Evolutionary conservation across 2,329 filamentous ascomycete genomes (phyloP), one percentile per base, ranked within the genome.

Genomic region (Cytospora piceicola): DNA sequence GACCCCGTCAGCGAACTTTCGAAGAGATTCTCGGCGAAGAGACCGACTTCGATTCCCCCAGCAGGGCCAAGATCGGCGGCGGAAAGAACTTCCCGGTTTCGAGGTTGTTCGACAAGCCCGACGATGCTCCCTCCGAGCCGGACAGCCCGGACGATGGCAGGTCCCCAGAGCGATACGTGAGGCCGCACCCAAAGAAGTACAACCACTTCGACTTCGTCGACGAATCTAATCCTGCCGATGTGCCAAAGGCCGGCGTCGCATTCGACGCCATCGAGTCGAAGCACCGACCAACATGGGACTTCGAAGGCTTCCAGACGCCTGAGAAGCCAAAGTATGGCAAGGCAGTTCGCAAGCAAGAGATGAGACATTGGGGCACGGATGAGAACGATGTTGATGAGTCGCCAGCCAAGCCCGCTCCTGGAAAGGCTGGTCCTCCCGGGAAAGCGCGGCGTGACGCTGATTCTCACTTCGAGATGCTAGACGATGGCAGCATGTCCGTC

Each of bases 301-400:
- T 98, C 77, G 87, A 92, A 68, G 93, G 97, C 78, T 96, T 96
- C 72, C 81, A 82, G 20, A 97, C 94, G 0, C 94, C 94, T 0
- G 85, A 90, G 70, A 97, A 96, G 82, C 70, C 79, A 30, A 81
- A 86, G 57, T 82, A 85, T 5, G 79, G 83, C 55, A 91, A 90
- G 76, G 76, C 85, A 27, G 74, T 82, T 61, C 85, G 88, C 67
- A 80, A 84, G 49, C 87, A 93, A 73, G 88, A 95, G 68, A 84
- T 89, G 67, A 90, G 91, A 63, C 90, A 95, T 75, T 96, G 92
- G 87, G 90, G 89, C 27, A 88, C 90, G 57, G 89, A 93, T 67
- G 85, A 90, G 70, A 81, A 87, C 74, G 80, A 88, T 68, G 79
- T 85, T 54, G 76, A 77, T 46, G 82, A 85, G 46, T 88, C 86